Percentiles rank a stretch among this genome's conserved stretches.
These are phyloP conservation scores for Cucurbita moschata DNA, from an alignment of 306 rosid species.

Conservation along the genomic window DNA sequence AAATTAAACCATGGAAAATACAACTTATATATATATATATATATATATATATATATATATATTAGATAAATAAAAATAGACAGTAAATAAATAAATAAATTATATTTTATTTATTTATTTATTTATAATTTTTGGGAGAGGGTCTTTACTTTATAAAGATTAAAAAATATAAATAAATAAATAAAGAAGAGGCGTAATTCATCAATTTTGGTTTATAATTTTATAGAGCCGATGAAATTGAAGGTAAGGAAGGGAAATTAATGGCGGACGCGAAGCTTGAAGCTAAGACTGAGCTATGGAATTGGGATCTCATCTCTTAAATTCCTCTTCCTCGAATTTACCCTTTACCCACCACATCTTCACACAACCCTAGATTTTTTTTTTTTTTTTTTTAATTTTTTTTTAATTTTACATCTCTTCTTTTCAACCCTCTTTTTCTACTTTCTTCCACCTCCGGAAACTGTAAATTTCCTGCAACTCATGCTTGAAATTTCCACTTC, in stretches of 20 bases:
- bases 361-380: slow-evolving; percentile 5
- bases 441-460: background rate
- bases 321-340: slow-evolving; percentile 4
- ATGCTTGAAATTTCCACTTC: slow-evolving; percentile 37
- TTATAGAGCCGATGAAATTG: background rate
- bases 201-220: background rate
- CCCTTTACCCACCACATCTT: slow-evolving; percentile 20
- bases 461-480: slow-evolving; percentile 25
- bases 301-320: background rate
- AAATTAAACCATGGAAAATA: no score
- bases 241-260: background rate
- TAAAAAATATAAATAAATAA: no score
- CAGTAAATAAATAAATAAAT: no score
- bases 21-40: no score
- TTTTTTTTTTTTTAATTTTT: background rate
- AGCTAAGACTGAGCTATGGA: background rate
- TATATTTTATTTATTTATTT: no score
- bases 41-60: no score
- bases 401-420: slow-evolving; percentile 9
- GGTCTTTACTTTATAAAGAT: no score
- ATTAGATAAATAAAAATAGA: no score
- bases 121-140: no score
- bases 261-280: slow-evolving; percentile 4
- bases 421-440: background rate
- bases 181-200: background rate